These are phyloP conservation scores for Phytophthora citricola DNA, from an alignment of 352 stramenopile species.

Conservation along the genomic window DNA sequence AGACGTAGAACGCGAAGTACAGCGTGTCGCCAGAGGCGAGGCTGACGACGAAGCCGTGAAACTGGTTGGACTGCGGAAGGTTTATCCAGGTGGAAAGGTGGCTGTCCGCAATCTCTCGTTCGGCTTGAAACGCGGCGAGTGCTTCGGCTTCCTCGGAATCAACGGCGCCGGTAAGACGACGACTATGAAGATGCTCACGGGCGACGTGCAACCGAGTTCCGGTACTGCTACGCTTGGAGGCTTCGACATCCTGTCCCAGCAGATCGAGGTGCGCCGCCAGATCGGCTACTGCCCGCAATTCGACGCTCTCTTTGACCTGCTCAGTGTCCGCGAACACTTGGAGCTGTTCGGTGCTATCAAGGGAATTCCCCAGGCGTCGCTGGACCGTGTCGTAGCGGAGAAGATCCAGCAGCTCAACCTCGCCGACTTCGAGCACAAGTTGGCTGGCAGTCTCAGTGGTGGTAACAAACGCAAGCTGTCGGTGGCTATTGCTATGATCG, in stretches of 20 bases:
- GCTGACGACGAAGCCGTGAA: slow-evolving; percentile 48
- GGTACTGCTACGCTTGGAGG: slow-evolving; percentile 48
- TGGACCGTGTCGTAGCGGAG: slow-evolving; percentile 66
- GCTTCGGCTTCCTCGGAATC: slow-evolving; percentile 94
- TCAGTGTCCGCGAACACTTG: slow-evolving; percentile 89
- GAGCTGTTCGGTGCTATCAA: slow-evolving; percentile 93
- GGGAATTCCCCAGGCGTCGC: slow-evolving; percentile 76
- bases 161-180: slow-evolving; percentile 96
- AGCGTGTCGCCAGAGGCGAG: slow-evolving; percentile 36
- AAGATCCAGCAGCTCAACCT: slow-evolving; percentile 89
- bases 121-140: slow-evolving; percentile 85
- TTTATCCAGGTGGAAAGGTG: slow-evolving; percentile 82
- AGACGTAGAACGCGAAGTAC: slow-evolving; percentile 45
- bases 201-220: slow-evolving; percentile 65
- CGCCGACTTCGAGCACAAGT: slow-evolving; percentile 77
- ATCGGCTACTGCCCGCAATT: slow-evolving; percentile 94
- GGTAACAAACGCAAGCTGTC: slow-evolving; percentile 95
- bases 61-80: slow-evolving; percentile 64
- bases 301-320: slow-evolving; percentile 81
- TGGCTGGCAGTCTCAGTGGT: slow-evolving; percentile 78
- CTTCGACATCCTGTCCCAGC: slow-evolving; percentile 47
- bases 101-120: slow-evolving; percentile 80
- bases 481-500: slow-evolving; percentile 94
- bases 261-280: slow-evolving; percentile 64
- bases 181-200: slow-evolving; percentile 94